Conservation (phyloP, 768 basidiomycete species). For the Leccinum rimulosum region DNA sequence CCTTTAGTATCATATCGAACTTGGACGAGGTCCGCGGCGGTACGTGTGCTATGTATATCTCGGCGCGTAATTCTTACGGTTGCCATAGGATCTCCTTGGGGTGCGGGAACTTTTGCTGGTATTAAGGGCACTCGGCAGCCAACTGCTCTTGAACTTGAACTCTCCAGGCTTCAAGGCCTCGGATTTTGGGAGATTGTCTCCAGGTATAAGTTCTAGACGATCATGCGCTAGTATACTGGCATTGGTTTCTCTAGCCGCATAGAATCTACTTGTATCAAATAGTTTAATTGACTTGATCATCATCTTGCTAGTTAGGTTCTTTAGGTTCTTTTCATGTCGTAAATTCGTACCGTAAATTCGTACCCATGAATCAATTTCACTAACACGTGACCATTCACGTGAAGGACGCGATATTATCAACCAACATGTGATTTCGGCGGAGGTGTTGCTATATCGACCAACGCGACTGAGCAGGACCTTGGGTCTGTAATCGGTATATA, state of each 20-base stretch:
- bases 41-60: constrained; percentile 27
- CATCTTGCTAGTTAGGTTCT: no score
- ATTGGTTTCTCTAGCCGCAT: background rate
- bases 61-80: background rate
- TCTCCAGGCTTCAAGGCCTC: constrained; percentile 52
- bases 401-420: no score
- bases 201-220: constrained; percentile 30
- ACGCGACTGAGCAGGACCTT: no score
- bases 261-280: background rate
- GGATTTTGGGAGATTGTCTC: constrained; percentile 49
- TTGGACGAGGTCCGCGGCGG: constrained; percentile 56
- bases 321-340: no score
- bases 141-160: constrained; percentile 45
- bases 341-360: no score
- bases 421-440: no score
- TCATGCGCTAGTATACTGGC: background rate
- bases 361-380: no score
- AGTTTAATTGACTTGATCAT: background rate
- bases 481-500: no score
- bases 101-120: constrained; percentile 63
- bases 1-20: constrained; percentile 42
- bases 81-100: constrained; percentile 68
- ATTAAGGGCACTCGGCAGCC: constrained; percentile 48
- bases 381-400: no score
- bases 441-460: no score